Percentiles rank a stretch among this genome's conserved stretches.
Evolutionary conservation across 129 eudicot genomes (phyloP).

Genomic region (Kitagawia praeruptora): DNA sequence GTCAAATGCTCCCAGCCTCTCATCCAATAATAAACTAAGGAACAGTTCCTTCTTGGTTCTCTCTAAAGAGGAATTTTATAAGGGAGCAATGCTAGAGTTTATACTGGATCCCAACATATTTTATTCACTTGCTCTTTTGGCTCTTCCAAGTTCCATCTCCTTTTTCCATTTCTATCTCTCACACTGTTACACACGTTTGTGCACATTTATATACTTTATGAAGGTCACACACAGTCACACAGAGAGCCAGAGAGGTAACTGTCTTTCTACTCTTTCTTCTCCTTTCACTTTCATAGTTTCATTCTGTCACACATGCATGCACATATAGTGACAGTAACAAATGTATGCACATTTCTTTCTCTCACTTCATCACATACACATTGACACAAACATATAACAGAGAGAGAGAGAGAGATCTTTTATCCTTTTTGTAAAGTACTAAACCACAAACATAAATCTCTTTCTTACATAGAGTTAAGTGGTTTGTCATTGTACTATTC

Average conservation of each 20-base stretch:
- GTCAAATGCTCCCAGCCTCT: background rate
- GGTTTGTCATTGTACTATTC: background rate
- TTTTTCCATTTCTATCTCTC: background rate
- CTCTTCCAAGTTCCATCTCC: background rate
- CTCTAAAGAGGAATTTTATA: background rate
- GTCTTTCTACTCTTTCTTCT: background rate
- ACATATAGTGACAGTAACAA: background rate
- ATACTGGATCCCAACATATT: conserved; percentile 1
- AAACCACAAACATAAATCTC: background rate
- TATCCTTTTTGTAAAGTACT: background rate
- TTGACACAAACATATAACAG: no score
- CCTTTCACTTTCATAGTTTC: background rate
- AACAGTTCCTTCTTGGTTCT: background rate
- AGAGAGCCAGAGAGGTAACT: background rate
- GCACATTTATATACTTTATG: background rate
- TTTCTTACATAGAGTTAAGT: background rate
- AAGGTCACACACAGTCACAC: background rate
- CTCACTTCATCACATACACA: no score
- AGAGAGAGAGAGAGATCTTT: background rate
- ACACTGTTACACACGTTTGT: background rate
- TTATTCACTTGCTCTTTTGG: background rate
- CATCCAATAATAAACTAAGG: background rate
- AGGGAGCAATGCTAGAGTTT: background rate
- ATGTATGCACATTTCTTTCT: background rate
- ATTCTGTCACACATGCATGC: background rate